A percentile compares a stretch with the other conserved stretches of the same genome.
These are phyloP conservation scores for Verticillium nubilum DNA, from an alignment of 2,329 filamentous ascomycete species.

Conservation along the genomic window DNA sequence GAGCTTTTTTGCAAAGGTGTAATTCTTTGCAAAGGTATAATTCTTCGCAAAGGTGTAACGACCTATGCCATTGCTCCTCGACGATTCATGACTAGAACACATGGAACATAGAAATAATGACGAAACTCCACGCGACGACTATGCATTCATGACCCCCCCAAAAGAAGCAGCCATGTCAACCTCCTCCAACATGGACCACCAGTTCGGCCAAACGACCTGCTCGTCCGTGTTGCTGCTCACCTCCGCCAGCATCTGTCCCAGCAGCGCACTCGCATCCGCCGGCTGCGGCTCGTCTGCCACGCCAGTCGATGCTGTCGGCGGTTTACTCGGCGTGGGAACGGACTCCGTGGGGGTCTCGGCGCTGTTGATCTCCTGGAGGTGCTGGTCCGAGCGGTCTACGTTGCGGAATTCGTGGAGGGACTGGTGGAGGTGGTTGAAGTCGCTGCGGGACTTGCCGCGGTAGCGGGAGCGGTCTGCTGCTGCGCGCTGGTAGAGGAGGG, in stretches of 20 bases:
- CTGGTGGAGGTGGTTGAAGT: constrained; percentile 23
- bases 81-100: no score
- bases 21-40: not conserved
- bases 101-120: no score
- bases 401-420: constrained; percentile 24
- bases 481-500: constrained; percentile 18
- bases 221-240: constrained; percentile 5
- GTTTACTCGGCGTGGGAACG: not conserved
- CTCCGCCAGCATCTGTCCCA: constrained; percentile 1
- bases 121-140: no score
- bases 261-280: not conserved
- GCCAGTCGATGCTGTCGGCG: not conserved
- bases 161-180: constrained; percentile 4
- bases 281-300: not conserved
- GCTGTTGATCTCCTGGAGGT: constrained; percentile 21
- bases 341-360: constrained; percentile 11
- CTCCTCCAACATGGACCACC: constrained; percentile 12
- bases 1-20: not conserved
- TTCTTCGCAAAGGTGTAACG: not conserved
- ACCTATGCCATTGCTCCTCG: no score
- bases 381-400: constrained; percentile 23
- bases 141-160: not conserved
- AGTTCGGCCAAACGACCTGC: constrained; percentile 11
- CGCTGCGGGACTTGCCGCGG: constrained; percentile 17
- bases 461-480: constrained; percentile 15